Conservation (phyloP, 148 eudicot genomes). For the Pouteria glomerata region DNA sequence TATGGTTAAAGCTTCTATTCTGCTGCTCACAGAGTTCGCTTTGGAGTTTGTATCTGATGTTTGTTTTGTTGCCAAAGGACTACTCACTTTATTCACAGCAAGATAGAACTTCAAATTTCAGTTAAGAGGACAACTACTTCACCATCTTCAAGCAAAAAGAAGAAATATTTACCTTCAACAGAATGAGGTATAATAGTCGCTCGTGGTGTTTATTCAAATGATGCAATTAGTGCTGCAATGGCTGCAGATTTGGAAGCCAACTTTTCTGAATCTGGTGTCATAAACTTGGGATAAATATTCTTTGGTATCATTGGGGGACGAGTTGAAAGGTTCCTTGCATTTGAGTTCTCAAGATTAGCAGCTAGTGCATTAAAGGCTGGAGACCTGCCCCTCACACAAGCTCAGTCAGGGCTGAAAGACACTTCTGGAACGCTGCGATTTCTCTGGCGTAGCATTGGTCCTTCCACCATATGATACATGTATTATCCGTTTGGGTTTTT, state of each 20-base stretch:
- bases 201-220: conserved; percentile 57
- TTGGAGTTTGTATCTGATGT: conserved; percentile 36
- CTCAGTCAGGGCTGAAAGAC: conserved; percentile 82
- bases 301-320: conserved; percentile 84
- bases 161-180: conserved; percentile 52
- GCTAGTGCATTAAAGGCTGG: conserved; percentile 97
- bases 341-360: conserved; percentile 77
- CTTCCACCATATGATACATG: conserved; percentile 75
- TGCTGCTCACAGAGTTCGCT: conserved; percentile 58
- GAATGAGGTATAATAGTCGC: conserved; percentile 65
- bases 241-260: conserved; percentile 66
- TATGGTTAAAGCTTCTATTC: conserved; percentile 40
- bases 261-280: conserved; percentile 50
- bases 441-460: conserved; percentile 72
- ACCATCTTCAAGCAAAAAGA: background rate
- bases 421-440: conserved; percentile 96
- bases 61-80: conserved; percentile 49
- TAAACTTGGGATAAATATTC: conserved; percentile 73
- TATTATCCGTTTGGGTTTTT: conserved; percentile 92
- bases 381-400: conserved; percentile 89
- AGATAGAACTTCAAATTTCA: conserved; percentile 13
- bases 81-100: conserved; percentile 36
- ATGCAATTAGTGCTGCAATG: conserved; percentile 62
- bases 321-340: conserved; percentile 85
- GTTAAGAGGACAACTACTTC: background rate